Base-by-base conservation (phyloP, 345 rosid genomes). In the Eucalyptus cladocalyx region DNA sequence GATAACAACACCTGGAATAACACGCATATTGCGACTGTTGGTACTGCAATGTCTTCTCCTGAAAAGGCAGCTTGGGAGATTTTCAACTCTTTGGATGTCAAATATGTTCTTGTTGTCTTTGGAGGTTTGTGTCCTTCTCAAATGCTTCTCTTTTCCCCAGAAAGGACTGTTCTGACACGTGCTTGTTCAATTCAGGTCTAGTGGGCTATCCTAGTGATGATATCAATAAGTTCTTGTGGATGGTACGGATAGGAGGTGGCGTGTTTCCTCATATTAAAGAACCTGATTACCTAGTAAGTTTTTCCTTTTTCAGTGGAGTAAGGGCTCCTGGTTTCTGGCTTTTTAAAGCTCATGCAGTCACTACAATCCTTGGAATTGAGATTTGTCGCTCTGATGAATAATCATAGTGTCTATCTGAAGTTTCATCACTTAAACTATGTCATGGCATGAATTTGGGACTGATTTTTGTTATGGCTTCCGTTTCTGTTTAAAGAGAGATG, bases 1-100 rank as follows among this genome's bases (percentile, higher is more conserved):
- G 99, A 98, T 93, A 97, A 98, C 91, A 98, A 98, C 89, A 98
- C 99, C 62, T 98, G 99, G 99, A 98, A 98, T 90, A 98, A 98
- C 92, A 98, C 99, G 34, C 99, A 98, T 90, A 98, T 98, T 93
- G 99, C 99, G 89, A 98, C 99, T 81, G 99, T 98, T 89, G 99
- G 99, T 51, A 98, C 99, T 89, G 99, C 99, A 58, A 97, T 98
- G 99, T 98, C 99, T 90, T 98, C 99, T 91, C 99, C 99, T 80
- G 99, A 98, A 92, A 98, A 93, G 94, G 98, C 98, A 69, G 99
- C 99, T 30, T 97, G 99, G 99, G 99, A 97, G 92, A 98, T 97
- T 87, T 98, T 98, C 89, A 91, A 95, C 94, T 98, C 99, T 87
- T 91, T 98, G 96, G 99, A 98, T 91, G 99, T 98, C 87, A 97